A percentile compares a stretch with the other conserved stretches of the same genome.
Conservation (phyloP, 139 green algal genomes). For the Auxenochlorella pyrenoidosa region DNA sequence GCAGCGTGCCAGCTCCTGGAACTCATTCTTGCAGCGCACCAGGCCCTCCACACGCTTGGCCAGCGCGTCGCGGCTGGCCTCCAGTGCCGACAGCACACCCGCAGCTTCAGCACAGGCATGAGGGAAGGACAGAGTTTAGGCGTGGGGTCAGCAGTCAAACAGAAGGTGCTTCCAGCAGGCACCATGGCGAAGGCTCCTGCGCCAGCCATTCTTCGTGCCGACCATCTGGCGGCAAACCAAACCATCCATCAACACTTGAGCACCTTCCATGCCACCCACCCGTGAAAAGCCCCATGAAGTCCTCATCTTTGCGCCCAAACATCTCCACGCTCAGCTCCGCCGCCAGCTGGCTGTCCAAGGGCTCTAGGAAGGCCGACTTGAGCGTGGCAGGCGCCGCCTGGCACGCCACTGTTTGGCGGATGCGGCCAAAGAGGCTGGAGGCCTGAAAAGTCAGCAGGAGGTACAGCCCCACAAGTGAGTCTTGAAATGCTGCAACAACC, state of each 20-base stretch:
- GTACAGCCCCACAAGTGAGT: too few relatives aligned
- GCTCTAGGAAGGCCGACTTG: slow-evolving; percentile 88
- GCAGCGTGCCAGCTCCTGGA: slow-evolving; percentile 53
- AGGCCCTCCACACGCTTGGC: slow-evolving; percentile 74
- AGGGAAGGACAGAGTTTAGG: too few relatives aligned
- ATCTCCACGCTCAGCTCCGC: slow-evolving; percentile 76
- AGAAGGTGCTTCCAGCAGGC: too few relatives aligned
- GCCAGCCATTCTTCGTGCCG: too few relatives aligned
- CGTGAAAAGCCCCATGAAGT: slow-evolving; percentile 87
- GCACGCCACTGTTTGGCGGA: slow-evolving; percentile 60
- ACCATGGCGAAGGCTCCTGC: too few relatives aligned
- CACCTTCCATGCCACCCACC: slow-evolving; percentile 38
- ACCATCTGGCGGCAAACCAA: too few relatives aligned
- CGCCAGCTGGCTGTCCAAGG: slow-evolving; percentile 60
- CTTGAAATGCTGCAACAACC: too few relatives aligned
- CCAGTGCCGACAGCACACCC: slow-evolving; percentile 66
- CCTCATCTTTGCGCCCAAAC: slow-evolving; percentile 70
- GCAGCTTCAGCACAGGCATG: slow-evolving; percentile 59
- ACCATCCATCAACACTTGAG: neutral
- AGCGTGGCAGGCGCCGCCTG: slow-evolving; percentile 82
- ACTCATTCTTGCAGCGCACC: slow-evolving; percentile 80
- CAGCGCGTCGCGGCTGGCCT: slow-evolving; percentile 73
- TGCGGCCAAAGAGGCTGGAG: slow-evolving; percentile 66
- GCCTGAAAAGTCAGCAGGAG: slow-evolving; percentile 12
- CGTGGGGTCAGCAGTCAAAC: too few relatives aligned